Conservation (phyloP, 2,329 filamentous ascomycete genomes). For the Verticillium nonalfalfae region DNA sequence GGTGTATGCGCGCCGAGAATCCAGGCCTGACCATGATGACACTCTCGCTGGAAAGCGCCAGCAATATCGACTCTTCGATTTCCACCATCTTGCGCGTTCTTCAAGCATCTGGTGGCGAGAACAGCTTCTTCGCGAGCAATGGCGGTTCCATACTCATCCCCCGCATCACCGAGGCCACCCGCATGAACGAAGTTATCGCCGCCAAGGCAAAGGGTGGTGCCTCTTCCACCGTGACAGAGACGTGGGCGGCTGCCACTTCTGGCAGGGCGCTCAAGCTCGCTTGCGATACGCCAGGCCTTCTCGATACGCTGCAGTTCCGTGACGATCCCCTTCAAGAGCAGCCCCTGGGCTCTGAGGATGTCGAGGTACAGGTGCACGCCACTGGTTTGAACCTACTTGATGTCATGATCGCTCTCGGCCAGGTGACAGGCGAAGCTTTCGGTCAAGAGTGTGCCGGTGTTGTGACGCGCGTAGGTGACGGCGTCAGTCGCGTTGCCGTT, state of each 20-base stretch:
- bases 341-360: slow-evolving; percentile 7
- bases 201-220: slow-evolving; percentile 3
- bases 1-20: too few species aligned
- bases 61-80: slow-evolving; percentile 3
- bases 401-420: slow-evolving; percentile 15
- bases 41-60: neutral
- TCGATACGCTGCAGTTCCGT: neutral
- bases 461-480: slow-evolving; percentile 18
- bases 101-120: slow-evolving; percentile 54
- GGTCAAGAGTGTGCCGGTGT: slow-evolving; percentile 10
- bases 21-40: slow-evolving; percentile 17
- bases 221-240: slow-evolving; percentile 14
- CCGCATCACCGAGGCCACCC: slow-evolving; percentile 14
- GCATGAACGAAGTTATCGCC: neutral
- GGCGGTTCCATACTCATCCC: neutral
- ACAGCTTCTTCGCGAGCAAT: neutral
- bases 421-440: slow-evolving; percentile 3
- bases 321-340: neutral
- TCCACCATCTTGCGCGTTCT: slow-evolving; percentile 14
- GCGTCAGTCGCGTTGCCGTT: neutral
- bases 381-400: slow-evolving; percentile 9
- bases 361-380: slow-evolving; percentile 18
- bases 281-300: neutral
- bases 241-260: neutral
- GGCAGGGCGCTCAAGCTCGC: slow-evolving; percentile 11